phyloP scores from a whole-genome alignment of 2,329 filamentous ascomycete species.

The Trichoderma sp. region DNA sequence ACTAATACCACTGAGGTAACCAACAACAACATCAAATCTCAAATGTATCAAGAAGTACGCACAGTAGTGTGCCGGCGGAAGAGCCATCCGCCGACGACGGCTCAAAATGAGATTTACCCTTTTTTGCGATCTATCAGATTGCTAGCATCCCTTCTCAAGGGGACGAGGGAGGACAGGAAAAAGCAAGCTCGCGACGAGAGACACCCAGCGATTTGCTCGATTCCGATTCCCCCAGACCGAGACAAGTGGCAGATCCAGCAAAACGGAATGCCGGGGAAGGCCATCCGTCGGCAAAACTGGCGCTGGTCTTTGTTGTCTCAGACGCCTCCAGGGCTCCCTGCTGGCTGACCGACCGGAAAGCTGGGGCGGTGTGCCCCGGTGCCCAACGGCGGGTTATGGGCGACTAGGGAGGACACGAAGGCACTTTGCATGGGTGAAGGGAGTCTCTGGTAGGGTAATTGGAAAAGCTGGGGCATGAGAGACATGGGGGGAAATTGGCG shows the following conservation, averaged over 20 bases:
- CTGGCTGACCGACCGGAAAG: constrained; percentile 16
- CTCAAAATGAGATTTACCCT: neutral
- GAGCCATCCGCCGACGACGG: neutral
- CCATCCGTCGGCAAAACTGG: constrained; percentile 12
- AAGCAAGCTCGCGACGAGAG: neutral
- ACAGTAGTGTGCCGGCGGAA: neutral
- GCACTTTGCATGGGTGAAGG: neutral
- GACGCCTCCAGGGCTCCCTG: neutral
- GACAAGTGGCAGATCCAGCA: constrained; percentile 9
- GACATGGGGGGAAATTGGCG: neutral
- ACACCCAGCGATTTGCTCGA: neutral
- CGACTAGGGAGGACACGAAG: neutral
- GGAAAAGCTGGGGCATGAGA: neutral
- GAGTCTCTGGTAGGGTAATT: neutral
- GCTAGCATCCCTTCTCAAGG: neutral
- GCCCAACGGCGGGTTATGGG: constrained; percentile 8
- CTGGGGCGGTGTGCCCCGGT: constrained; percentile 20
- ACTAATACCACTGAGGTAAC: neutral
- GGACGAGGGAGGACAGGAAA: neutral
- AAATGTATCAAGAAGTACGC: neutral
- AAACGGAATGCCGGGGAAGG: constrained; percentile 20
- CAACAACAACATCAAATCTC: neutral
- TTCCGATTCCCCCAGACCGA: constrained; percentile 15
- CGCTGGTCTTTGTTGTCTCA: neutral
- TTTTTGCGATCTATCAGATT: constrained; percentile 7